Evolutionary conservation across 192 early-diverging fungal genomes (phyloP).

Genomic region (Coemansia sp.): DNA sequence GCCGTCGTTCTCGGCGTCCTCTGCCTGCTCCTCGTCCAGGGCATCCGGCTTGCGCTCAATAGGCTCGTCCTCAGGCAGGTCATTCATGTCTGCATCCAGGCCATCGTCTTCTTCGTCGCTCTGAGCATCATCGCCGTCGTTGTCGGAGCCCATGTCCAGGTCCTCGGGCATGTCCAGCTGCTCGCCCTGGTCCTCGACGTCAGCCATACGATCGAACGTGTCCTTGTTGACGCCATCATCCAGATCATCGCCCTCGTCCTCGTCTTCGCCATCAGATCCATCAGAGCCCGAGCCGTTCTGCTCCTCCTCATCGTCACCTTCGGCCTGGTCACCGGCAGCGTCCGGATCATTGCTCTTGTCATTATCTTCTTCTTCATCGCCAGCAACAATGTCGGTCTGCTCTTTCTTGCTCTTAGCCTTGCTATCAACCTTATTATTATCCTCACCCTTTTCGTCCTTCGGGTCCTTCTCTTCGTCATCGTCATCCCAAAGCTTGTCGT

Average conservation of each 20-base stretch:
- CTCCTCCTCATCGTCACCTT: slow-evolving; percentile 21
- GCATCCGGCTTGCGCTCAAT: slow-evolving; percentile 46
- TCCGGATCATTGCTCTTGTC: slow-evolving; percentile 41
- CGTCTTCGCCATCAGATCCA: slow-evolving; percentile 55
- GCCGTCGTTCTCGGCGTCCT: slow-evolving; percentile 12
- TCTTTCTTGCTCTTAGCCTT: slow-evolving; percentile 47
- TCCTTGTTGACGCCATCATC: slow-evolving; percentile 56
- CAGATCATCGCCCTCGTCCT: slow-evolving; percentile 53
- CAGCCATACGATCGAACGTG: slow-evolving; percentile 52
- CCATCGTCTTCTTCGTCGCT: slow-evolving; percentile 43
- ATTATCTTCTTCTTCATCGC: slow-evolving; percentile 34
- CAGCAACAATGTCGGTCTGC: slow-evolving; percentile 52
- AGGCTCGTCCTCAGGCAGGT: slow-evolving; percentile 58
- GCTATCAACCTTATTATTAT: slow-evolving; percentile 54
- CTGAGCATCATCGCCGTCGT: slow-evolving; percentile 40
- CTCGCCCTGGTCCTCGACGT: slow-evolving; percentile 56
- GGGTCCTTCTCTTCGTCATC: slow-evolving; percentile 58
- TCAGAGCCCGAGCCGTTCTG: slow-evolving; percentile 37
- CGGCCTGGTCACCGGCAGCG: slow-evolving; percentile 36
- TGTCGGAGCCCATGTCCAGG: slow-evolving; percentile 56
- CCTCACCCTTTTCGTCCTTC: slow-evolving; percentile 52
- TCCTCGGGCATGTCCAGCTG: slow-evolving; percentile 62
- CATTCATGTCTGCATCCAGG: slow-evolving; percentile 54
- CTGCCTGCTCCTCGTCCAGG: slow-evolving; percentile 43
- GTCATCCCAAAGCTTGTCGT: slow-evolving; percentile 98